These are phyloP conservation scores for Actinidia arguta DNA, from an alignment of 179 eudicot genomes.

Conservation along the genomic window DNA sequence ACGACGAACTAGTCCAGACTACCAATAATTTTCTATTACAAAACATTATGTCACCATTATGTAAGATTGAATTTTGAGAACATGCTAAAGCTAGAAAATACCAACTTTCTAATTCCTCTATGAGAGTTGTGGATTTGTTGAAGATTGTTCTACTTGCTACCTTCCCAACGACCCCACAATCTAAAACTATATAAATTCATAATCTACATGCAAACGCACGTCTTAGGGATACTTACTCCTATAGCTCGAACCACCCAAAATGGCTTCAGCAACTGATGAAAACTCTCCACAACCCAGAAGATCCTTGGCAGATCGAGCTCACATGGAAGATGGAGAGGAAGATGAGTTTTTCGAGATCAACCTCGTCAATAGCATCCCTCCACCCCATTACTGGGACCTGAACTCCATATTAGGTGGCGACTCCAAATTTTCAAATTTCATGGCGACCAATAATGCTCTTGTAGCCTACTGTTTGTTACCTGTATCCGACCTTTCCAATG, in stretches of 20 bases:
- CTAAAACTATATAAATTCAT: neutral
- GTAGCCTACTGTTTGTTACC: constrained; percentile 56
- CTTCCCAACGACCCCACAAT: constrained; percentile 17
- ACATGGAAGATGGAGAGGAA: constrained; percentile 33
- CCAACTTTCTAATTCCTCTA: neutral
- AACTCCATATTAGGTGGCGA: no score
- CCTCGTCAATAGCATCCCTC: constrained; percentile 33
- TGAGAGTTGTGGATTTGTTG: constrained; percentile 37
- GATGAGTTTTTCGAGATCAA: constrained; percentile 62
- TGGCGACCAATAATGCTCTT: constrained; percentile 40
- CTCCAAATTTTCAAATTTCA: no score
- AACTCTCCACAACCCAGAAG: neutral
- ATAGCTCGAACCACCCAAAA: neutral
- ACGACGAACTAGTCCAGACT: no score
- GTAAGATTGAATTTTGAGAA: neutral
- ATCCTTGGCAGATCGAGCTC: neutral
- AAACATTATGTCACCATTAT: neutral
- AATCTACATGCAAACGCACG: neutral
- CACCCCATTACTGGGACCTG: constrained; percentile 36
- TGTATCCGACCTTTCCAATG: constrained; percentile 32
- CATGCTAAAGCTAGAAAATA: neutral
- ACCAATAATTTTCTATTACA: no score
- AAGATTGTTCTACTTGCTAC: constrained; percentile 31
- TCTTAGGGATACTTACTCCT: neutral
- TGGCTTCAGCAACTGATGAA: constrained; percentile 11